phyloP scores from a whole-genome alignment of 1,139 yeast genomes.

The Candida dubliniensis region DNA sequence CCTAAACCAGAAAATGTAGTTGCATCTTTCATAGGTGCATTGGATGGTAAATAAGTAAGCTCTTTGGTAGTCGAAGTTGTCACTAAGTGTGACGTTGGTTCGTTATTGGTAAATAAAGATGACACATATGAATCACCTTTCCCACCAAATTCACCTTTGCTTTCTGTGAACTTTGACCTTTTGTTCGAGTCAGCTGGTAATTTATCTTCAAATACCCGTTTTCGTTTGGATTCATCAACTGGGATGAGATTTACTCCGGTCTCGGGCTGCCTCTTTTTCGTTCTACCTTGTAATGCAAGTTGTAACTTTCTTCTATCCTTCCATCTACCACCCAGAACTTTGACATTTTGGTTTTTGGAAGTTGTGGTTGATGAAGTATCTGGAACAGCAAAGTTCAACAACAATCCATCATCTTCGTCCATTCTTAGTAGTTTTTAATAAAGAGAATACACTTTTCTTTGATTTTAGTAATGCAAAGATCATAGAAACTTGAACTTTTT shows the following conservation, averaged over 20 bases:
- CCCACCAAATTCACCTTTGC: conserved; percentile 51
- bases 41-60: conserved; percentile 56
- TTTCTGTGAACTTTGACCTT: conserved; percentile 35
- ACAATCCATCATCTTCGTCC: conserved; percentile 60
- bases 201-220: conserved; percentile 7
- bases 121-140: conserved; percentile 68
- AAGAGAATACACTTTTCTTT: background rate
- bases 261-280: conserved; percentile 25
- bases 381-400: conserved; percentile 60
- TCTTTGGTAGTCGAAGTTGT: conserved; percentile 18
- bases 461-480: background rate
- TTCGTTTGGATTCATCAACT: conserved; percentile 20
- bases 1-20: conserved; percentile 74
- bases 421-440: conserved; percentile 6
- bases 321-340: conserved; percentile 75
- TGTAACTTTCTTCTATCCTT: conserved; percentile 69
- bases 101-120: conserved; percentile 79
- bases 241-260: conserved; percentile 41
- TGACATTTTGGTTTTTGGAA: conserved; percentile 22
- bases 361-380: conserved; percentile 19
- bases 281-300: conserved; percentile 47
- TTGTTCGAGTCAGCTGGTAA: conserved; percentile 15
- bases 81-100: conserved; percentile 33
- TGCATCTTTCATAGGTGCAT: conserved; percentile 78
- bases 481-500: background rate